Evolutionary conservation across 2,329 filamentous ascomycete genomes (phyloP), one percentile per base, ranked within the genome.

Genomic region (Aspergillus proliferans): DNA sequence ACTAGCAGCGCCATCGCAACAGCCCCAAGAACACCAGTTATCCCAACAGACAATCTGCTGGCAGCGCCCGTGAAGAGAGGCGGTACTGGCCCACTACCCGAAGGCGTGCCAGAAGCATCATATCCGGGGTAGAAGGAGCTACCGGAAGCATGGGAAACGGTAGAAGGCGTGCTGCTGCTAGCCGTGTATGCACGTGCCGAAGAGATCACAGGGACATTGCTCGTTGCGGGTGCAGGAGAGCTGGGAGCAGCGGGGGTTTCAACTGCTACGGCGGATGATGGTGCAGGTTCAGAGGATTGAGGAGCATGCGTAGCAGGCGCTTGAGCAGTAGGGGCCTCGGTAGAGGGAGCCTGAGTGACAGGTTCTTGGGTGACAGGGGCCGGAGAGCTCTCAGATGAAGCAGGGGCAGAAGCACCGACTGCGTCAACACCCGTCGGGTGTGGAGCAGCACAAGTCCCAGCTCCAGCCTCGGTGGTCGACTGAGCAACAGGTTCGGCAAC

Each of bases 31-130:
- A 42, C 22, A 21, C 10, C 19, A 26, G 14, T 22, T 8, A 26
- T 24, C 10, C 54, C 49, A 10, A 59, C 41, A 7, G 56, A 52
- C 28, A 61, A 9, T 30, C 43, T 58, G 34, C 47, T 52, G 3
- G 58, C 61, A 12, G 53, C 54, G 4, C 57, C 59, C 3, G 61
- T 65, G 49, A 62, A 63, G 2, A 62, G 44, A 12, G 60, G 52
- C 8, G 46, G 51, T 3, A 56, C 51, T 3, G 53, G 45, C 10
- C 45, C 28, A 10, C 40, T 36, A n/a, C 34, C 39, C 8, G 43
- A 46, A 3, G 47, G 45, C 3, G 52, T 24, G 15, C 43, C 48
- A 7, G 48, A 47, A 3, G 50, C 43, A 40, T 12, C 38, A 10
- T 9, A 40, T 19, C 26, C 10, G 4, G 26, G 9, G 26, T 30